Base-by-base conservation (phyloP, 1,284 basidiomycete species). In the Papiliotrema flavescens region DNA sequence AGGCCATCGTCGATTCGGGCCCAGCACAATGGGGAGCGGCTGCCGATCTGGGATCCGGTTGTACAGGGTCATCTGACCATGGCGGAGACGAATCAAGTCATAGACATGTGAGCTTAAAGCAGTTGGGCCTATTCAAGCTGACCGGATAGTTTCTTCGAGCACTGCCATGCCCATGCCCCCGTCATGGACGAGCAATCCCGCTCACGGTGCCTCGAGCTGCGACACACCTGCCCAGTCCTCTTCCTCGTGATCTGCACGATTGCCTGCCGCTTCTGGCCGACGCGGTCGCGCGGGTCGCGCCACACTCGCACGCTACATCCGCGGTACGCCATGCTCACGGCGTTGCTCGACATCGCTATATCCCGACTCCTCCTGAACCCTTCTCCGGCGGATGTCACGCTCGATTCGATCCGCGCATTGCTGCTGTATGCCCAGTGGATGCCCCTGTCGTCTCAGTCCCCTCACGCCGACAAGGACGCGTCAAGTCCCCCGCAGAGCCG, bases 351-450 rank as follows among this genome's bases (percentile, higher is more conserved):
- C 36, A 28, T 40, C 15, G 36, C 52, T 35, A 39, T 53, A 9
- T 37, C 44, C 6, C 36, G 23, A n/a, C 46, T 53, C 17, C 45
- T 53, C 28, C 46, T 53, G 11, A 35, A 46, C 8, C 46, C 52
- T 19, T 37, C 36, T 5, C 44, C 52, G 2, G 47, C 52, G 15
- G 45, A 53, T 36, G 52, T 47, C 11, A 53, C 34, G 19, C 45
- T 53, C 8, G 52, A 53, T 37, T 40, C 52, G 9, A 53, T 53
- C 46, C 37, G 45, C 17, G 36, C 46, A 11, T 37, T 53, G 20
- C 28, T 53, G 39, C 46, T 53, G 8, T 53, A 53, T 19, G 52
- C 52, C 11, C 52, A 53, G 35, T 53, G 52, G 52, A 53, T 53
- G 52, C 52, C 52, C 2, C 24, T 47, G 14, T 20, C 39, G 26